A percentile compares a stretch with the other conserved stretches of the same genome.
These are phyloP conservation scores for Penicillium diatomitis DNA, from an alignment of 495 filamentous ascomycete species.

Conservation along the genomic window DNA sequence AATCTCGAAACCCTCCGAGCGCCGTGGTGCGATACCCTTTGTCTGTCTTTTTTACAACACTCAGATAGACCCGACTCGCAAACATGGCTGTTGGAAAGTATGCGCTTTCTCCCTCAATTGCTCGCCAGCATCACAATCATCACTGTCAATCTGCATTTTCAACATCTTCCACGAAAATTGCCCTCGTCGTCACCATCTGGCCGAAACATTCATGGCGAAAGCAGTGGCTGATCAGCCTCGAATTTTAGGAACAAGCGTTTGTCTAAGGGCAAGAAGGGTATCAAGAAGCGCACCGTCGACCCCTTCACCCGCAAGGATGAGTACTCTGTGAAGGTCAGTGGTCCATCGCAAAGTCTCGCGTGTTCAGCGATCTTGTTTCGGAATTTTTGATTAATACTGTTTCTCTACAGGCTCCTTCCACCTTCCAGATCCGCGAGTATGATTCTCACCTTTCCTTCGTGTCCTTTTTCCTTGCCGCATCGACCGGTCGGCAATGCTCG, in stretches of 20 bases:
- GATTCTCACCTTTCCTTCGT: conserved; percentile 19
- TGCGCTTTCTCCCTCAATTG: conserved; percentile 28
- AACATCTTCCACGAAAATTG: too few relatives aligned
- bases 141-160: neutral
- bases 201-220: neutral
- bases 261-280: conserved; percentile 99
- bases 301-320: conserved; percentile 98
- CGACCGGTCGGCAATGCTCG: neutral
- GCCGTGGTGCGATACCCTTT: conserved; percentile 33
- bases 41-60: conserved; percentile 36
- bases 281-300: conserved; percentile 98
- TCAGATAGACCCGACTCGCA: conserved; percentile 46
- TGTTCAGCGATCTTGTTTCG: too few relatives aligned
- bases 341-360: conserved; percentile 11
- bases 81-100: conserved; percentile 91
- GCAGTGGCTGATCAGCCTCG: conserved; percentile 12
- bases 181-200: neutral
- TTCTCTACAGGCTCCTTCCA: conserved; percentile 68
- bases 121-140: conserved; percentile 5
- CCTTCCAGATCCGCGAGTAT: conserved; percentile 95
- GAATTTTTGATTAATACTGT: too few relatives aligned
- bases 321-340: conserved; percentile 84
- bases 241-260: conserved; percentile 92
- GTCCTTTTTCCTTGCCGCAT: neutral
- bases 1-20: conserved; percentile 32